Conservation (phyloP, 2,329 filamentous ascomycete genomes). For the Ampelomyces quisqualis region DNA sequence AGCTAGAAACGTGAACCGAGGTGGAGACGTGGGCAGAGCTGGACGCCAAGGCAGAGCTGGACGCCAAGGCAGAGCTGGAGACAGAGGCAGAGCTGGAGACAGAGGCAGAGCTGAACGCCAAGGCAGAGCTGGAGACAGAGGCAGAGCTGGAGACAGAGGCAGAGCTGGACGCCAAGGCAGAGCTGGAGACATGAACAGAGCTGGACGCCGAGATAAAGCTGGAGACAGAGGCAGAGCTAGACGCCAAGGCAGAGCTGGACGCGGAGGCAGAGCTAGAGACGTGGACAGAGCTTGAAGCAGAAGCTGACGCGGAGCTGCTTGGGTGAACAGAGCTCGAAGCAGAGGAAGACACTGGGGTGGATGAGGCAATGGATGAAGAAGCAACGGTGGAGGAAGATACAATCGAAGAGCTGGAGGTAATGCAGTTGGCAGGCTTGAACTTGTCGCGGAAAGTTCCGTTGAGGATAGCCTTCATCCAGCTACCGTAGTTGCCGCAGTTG, state of each 20-base stretch:
- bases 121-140: background rate
- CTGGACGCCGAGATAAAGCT: background rate
- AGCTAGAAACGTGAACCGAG: background rate
- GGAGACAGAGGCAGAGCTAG: background rate
- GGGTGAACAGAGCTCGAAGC: background rate
- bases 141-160: background rate
- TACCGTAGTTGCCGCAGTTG: constrained; percentile 48
- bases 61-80: background rate
- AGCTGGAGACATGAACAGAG: background rate
- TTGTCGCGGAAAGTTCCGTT: constrained; percentile 21
- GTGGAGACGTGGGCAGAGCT: no score
- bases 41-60: no score
- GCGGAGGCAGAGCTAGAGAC: background rate
- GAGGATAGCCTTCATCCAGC: constrained; percentile 50
- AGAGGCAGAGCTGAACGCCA: background rate
- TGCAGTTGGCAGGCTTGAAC: constrained; percentile 13
- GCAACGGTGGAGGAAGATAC: background rate
- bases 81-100: constrained; percentile 1
- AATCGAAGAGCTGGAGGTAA: constrained; percentile 6
- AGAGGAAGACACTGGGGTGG: constrained; percentile 1
- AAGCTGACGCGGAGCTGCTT: background rate
- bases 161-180: background rate
- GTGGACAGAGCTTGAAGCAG: background rate
- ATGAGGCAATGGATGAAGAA: background rate
- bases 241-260: constrained; percentile 1